A percentile compares a stretch with the other conserved stretches of the same genome.
Conservation (phyloP, 768 basidiomycete genomes). For the Tulasnella sp. region DNA sequence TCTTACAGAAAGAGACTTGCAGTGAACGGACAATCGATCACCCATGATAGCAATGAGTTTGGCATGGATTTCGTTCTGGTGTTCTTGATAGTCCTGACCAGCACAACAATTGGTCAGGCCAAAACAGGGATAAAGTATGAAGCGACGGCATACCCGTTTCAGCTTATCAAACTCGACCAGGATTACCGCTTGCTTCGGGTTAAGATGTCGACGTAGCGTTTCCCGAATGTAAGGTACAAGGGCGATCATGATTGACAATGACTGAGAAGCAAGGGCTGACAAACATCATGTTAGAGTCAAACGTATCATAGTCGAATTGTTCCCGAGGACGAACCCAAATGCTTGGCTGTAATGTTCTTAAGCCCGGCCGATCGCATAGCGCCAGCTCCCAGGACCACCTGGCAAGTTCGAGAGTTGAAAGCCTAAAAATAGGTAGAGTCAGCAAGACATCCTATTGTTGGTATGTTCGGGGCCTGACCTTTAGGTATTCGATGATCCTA, state of each 20-base stretch:
- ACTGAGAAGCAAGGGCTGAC: constrained; percentile 91
- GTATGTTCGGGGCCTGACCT: constrained; percentile 46
- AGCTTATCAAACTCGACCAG: constrained; percentile 97
- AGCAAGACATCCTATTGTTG: not conserved
- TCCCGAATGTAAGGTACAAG: constrained; percentile 96
- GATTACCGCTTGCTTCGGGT: constrained; percentile 94
- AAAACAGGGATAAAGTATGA: not conserved
- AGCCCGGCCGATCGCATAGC: constrained; percentile 98
- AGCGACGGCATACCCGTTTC: constrained; percentile 72
- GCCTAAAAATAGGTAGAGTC: constrained; percentile 48
- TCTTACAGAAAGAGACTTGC: constrained; percentile 74
- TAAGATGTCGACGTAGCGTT: constrained; percentile 90
- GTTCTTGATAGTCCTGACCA: constrained; percentile 92
- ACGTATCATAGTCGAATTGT: not conserved
- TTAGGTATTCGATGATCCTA: constrained; percentile 91
- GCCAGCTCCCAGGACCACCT: constrained; percentile 96
- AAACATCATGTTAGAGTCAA: not conserved
- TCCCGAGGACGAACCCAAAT: constrained; percentile 66
- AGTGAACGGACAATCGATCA: constrained; percentile 84
- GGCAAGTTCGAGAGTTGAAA: constrained; percentile 97
- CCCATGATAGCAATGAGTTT: constrained; percentile 99
- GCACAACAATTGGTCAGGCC: not conserved
- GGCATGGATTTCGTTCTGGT: constrained; percentile 97
- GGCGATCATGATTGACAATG: constrained; percentile 89
- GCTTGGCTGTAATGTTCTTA: constrained; percentile 98